phyloP scores from a whole-genome alignment of 208 protist species.

The Leptomonas pyrrhocoris region DNA sequence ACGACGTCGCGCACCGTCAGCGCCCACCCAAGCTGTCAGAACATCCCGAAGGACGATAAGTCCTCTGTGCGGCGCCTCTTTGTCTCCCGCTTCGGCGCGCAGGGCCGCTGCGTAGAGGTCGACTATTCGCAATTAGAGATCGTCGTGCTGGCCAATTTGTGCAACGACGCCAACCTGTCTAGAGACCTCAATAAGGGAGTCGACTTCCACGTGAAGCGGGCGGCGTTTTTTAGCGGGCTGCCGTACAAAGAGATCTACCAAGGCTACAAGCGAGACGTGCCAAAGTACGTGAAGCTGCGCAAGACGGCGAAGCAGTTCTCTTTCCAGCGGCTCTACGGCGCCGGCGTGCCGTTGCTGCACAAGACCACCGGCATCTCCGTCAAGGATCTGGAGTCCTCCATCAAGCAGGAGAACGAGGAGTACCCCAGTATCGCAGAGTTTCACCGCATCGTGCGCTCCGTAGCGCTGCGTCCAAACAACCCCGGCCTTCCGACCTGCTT shows the following conservation, averaged over 20 bases:
- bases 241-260: constrained; percentile 83
- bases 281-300: constrained; percentile 75
- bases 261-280: constrained; percentile 60
- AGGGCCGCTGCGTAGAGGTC: constrained; percentile 83
- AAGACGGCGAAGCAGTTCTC: constrained; percentile 90
- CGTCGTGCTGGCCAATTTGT: constrained; percentile 80
- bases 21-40: constrained; percentile 87
- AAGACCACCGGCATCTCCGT: constrained; percentile 86
- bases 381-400: constrained; percentile 68
- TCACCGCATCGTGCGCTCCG: constrained; percentile 64
- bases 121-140: constrained; percentile 93
- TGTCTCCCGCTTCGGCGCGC: constrained; percentile 77
- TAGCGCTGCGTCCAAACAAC: constrained; percentile 82
- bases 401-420: constrained; percentile 67
- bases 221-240: constrained; percentile 83
- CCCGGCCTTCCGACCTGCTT: constrained; percentile 82
- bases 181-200: constrained; percentile 73
- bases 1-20: constrained; percentile 83
- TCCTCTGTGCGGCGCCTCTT: constrained; percentile 79
- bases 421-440: constrained; percentile 83
- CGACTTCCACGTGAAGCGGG: constrained; percentile 89
- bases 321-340: constrained; percentile 91
- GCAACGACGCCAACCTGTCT: constrained; percentile 64
- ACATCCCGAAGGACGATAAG: constrained; percentile 89
- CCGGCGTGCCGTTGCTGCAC: constrained; percentile 79